Conservation (phyloP, 805 yeast genomes). For the Candida adriatica region DNA sequence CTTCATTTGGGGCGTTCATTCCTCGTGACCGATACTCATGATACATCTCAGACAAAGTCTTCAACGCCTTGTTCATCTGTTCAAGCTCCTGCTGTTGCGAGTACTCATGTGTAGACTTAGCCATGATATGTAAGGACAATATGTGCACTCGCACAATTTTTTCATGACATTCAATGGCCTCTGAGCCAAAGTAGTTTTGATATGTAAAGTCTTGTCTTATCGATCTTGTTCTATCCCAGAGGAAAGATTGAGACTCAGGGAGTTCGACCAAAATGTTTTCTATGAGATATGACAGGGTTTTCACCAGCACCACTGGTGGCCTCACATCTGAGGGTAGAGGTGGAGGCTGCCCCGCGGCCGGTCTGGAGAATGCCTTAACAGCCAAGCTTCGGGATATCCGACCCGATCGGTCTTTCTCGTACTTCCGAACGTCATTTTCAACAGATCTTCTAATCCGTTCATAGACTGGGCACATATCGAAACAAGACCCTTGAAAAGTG, state of each 20-base stretch:
- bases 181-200: constrained; percentile 90
- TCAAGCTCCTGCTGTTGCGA: constrained; percentile 95
- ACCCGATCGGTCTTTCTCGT: constrained; percentile 60
- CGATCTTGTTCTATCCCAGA: constrained; percentile 97
- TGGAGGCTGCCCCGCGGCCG: constrained; percentile 98
- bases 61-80: constrained; percentile 86
- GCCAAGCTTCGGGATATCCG: constrained; percentile 56
- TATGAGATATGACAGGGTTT: constrained; percentile 66
- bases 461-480: constrained; percentile 91
- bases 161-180: constrained; percentile 90
- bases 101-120: constrained; percentile 61
- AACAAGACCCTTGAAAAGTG: constrained; percentile 78
- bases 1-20: constrained; percentile 70
- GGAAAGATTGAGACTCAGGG: constrained; percentile 82
- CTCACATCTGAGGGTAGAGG: constrained; percentile 96
- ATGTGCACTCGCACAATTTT: constrained; percentile 85
- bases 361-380: constrained; percentile 88
- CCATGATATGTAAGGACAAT: constrained; percentile 77
- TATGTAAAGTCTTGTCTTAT: constrained; percentile 95
- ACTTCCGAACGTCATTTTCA: constrained; percentile 76
- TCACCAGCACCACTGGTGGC: constrained; percentile 70
- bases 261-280: constrained; percentile 54
- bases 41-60: constrained; percentile 83
- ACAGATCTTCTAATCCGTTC: constrained; percentile 84
- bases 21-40: constrained; percentile 69